Base-by-base conservation (phyloP, 116 monocot species). In the Posidonia oceanica region DNA sequence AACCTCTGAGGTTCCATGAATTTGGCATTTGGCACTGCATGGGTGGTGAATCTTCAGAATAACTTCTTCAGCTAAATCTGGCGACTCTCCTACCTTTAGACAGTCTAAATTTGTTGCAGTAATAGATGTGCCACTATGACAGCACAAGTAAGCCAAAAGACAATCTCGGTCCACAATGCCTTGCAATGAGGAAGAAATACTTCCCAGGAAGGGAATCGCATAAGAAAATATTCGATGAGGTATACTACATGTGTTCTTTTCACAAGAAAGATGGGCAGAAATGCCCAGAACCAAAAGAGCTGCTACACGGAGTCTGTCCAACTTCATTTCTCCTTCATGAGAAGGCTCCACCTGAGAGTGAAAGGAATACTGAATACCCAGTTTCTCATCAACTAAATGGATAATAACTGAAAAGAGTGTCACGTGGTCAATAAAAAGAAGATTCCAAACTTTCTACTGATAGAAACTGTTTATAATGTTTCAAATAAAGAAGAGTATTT, bases 121-220 rank as follows among this genome's bases (percentile, higher is more conserved):
- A 59, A 69, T 71, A 40, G 68, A 77, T 38, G 80, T 52, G 66
- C 76, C 81, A 82, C 80, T 79, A 12, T 41, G 61, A 67, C 75
- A 42, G 39, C 67, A 83, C 38, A 95, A 75, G 77, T 80, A 79
- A 71, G 75, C 67, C 58, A 90, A 84, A 51, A 95, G 88, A 0
- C 48, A 59, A 77, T 91, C 82, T 70, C 18, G 74, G 62, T 80
- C 57, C 17, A 84, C 67, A 38, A 74, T 59, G 54, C 61, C 70
- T 72, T 69, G 60, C 60, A 91, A 62, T 48, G 88, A 80, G 22
- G 59, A 67, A 56, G 86, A 83, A 52, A 95, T 79, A 68, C 71
- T 91, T 53, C 84, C 83, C n/a, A 75, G 54, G 67, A 95, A 75
- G 63, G 88, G 58, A 71, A 91, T 18, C 54, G 88, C 81, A 84